Conservation (phyloP, 441 rosid genomes). For the Gossypium lobatum region DNA sequence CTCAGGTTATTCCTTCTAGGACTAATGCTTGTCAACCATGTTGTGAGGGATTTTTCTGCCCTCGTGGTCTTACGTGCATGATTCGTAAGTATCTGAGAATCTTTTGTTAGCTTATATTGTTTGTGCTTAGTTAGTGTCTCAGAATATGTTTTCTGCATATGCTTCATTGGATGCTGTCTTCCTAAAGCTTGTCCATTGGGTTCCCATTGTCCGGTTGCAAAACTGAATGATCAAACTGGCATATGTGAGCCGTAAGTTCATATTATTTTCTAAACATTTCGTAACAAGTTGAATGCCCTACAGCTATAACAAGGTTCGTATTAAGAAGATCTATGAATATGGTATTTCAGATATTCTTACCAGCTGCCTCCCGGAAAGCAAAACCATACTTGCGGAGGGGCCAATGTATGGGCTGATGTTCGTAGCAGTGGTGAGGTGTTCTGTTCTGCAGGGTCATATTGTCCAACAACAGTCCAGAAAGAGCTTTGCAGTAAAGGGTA, state of each 20-base stretch:
- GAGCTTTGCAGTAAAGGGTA: conserved; percentile 77
- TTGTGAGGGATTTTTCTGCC: conserved; percentile 93
- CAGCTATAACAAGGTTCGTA: not conserved
- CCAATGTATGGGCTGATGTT: conserved; percentile 83
- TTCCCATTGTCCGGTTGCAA: conserved; percentile 60
- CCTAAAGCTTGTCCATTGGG: conserved; percentile 67
- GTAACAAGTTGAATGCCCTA: not conserved
- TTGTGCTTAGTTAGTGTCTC: not conserved
- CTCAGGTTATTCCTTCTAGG: conserved; percentile 52
- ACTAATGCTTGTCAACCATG: conserved; percentile 57
- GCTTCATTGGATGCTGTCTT: conserved; percentile 9
- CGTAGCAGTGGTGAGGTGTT: conserved; percentile 52
- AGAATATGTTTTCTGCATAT: not conserved
- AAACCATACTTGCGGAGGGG: conserved; percentile 94
- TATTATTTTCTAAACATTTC: not conserved
- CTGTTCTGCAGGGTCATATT: conserved; percentile 82
- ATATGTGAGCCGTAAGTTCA: conserved; percentile 66
- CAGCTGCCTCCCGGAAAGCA: conserved; percentile 61
- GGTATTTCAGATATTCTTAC: conserved; percentile 60
- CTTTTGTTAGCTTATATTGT: not conserved
- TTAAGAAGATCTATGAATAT: conserved; percentile 5
- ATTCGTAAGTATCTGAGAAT: conserved; percentile 56
- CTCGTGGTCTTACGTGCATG: conserved; percentile 93
- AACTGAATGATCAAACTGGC: conserved; percentile 43
- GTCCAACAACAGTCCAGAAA: conserved; percentile 56